Conservation (phyloP, 345 rosid genomes). For the Corymbia maculata region DNA sequence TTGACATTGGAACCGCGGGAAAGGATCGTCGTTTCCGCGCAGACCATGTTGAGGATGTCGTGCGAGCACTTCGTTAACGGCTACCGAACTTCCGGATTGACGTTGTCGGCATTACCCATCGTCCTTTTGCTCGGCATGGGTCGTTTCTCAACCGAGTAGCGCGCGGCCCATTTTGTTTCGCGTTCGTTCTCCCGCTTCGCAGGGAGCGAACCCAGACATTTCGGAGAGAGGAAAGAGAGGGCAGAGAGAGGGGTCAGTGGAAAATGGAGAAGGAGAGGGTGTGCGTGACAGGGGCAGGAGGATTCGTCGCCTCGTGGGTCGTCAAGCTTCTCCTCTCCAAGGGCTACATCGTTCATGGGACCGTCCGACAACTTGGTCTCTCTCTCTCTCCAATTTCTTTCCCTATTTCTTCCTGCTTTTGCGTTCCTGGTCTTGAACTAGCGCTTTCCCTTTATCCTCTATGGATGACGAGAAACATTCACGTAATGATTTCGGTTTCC, state of each 20-base stretch:
- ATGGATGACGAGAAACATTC: neutral
- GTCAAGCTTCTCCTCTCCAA: conserved; percentile 51
- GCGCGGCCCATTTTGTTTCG: neutral
- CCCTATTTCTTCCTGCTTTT: neutral
- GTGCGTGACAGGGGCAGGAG: conserved; percentile 76
- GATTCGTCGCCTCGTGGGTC: conserved; percentile 55
- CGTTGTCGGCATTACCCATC: neutral
- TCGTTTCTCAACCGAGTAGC: neutral
- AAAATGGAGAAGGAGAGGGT: conserved; percentile 18
- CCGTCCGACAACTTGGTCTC: conserved; percentile 48
- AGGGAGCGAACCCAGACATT: neutral
- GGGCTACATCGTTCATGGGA: conserved; percentile 47
- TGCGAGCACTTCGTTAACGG: neutral
- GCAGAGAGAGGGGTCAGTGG: conserved; percentile 4
- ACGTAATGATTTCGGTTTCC: neutral
- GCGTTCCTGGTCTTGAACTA: neutral
- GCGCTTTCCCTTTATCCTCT: neutral
- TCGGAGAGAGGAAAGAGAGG: conserved; percentile 4
- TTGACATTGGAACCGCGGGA: neutral
- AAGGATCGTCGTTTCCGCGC: neutral
- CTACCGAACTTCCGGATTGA: neutral
- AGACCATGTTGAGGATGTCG: neutral
- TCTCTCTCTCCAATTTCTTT: neutral
- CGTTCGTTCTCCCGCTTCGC: neutral
- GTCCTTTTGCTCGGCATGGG: neutral